Conservation (phyloP, 1,139 yeast species). For the Suhomyces guaymorum region DNA sequence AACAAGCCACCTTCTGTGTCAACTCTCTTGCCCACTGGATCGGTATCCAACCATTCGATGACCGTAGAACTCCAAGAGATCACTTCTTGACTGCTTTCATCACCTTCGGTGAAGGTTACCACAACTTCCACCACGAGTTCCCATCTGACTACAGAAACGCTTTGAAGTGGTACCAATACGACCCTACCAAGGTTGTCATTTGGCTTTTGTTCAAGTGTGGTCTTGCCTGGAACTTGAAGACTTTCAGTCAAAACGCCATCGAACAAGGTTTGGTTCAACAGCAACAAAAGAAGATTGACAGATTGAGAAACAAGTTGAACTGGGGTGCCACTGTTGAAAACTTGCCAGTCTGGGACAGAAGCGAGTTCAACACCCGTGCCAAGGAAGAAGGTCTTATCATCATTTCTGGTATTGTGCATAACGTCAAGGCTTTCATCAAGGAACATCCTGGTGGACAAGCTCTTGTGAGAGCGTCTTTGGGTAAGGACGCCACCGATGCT, state of each 20-base stretch:
- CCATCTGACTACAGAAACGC: constrained; percentile 99
- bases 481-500: constrained; percentile 96
- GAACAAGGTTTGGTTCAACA: constrained; percentile 90
- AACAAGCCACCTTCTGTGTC: constrained; percentile 98
- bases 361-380: constrained; percentile 72
- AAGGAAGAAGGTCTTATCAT: constrained; percentile 63
- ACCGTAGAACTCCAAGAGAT: constrained; percentile 96
- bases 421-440: constrained; percentile 77
- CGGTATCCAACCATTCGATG: constrained; percentile 97
- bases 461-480: constrained; percentile 78
- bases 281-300: constrained; percentile 91
- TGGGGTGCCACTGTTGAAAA: constrained; percentile 91
- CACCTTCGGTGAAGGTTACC: constrained; percentile 98
- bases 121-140: constrained; percentile 98
- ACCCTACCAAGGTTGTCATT: constrained; percentile 88
- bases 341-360: constrained; percentile 90
- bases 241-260: constrained; percentile 91
- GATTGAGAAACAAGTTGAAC: constrained; percentile 71
- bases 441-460: constrained; percentile 99
- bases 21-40: constrained; percentile 98
- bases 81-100: constrained; percentile 92
- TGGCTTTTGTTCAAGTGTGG: constrained; percentile 75
- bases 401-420: constrained; percentile 93
- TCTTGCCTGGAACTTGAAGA: constrained; percentile 85
- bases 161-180: constrained; percentile 97